Conservation (phyloP, 2,329 filamentous ascomycete genomes). For the Clarireedia hainanense region DNA sequence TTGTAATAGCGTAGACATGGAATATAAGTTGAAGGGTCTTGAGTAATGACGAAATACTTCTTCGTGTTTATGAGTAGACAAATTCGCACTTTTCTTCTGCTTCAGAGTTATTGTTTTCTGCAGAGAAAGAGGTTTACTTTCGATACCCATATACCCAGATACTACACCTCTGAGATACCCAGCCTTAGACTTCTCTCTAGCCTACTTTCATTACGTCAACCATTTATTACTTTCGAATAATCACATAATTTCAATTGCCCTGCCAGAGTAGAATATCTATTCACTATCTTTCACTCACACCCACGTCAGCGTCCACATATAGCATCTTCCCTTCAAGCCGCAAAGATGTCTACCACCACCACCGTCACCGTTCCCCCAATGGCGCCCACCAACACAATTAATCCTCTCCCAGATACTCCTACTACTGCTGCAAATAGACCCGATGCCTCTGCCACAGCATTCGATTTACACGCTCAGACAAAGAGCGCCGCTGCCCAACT, state of each 20-base stretch:
- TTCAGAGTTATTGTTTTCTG: background rate
- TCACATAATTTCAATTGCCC: background rate
- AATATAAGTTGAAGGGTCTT: background rate
- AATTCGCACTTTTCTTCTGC: constrained; percentile 1
- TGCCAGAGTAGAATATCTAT: background rate
- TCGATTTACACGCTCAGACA: background rate
- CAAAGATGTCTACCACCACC: background rate
- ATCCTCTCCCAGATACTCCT: constrained; percentile 4
- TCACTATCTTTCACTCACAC: constrained; percentile 6
- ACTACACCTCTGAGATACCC: background rate
- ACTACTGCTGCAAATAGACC: background rate
- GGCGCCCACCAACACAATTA: constrained; percentile 5
- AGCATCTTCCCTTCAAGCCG: background rate
- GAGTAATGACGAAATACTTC: constrained; percentile 1
- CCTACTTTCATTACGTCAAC: too few species aligned
- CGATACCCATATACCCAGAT: background rate
- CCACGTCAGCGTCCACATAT: constrained; percentile 4
- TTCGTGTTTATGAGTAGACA: constrained; percentile 4
- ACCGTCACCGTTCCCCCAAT: background rate
- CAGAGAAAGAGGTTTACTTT: background rate
- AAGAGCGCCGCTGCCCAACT: background rate
- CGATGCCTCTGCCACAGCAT: background rate
- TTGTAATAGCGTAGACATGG: background rate
- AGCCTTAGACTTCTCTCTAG: background rate
- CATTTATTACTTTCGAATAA: background rate